Evolutionary conservation across 139 green algal species (phyloP), one percentile per base, ranked within the genome.

Genomic region (Zygnema cylindricum): DNA sequence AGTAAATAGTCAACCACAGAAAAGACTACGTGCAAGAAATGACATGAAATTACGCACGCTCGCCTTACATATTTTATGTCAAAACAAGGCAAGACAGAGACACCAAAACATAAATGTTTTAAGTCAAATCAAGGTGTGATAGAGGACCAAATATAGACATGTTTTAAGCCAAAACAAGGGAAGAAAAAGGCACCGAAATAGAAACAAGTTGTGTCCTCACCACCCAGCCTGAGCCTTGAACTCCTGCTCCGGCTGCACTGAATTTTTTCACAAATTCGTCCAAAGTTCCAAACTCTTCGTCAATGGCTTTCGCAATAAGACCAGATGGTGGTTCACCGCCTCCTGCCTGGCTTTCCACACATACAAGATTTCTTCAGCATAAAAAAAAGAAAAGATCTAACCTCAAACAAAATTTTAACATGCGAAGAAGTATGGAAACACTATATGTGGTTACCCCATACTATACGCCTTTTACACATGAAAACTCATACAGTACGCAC

Each of bases 161-260:
- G 32, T 82, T 82, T 82, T 32, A 82, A 82, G 25, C 55, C 30
- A 73, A 35, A 30, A 35, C 30, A 30, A 30, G 57, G 30, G 57
- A n/a, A n/a, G n/a, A n/a, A n/a, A n/a, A n/a, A 30, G n/a, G n/a
- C n/a, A n/a, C n/a, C n/a, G n/a, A n/a, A n/a, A 98, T 1, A 82
- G 16, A 22, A 23, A n/a, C n/a, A n/a, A n/a, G n/a, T n/a, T n/a
- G n/a, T 16, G 39, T 40, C 36, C 69, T 91, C 36, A 91, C 86
- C 86, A 95, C 96, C 97, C 97, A 99, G 76, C 97, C 97, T 43
- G 95, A 98, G 54, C 97, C 96, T 94, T 98, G 95, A 69, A 99
- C 95, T 0, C 89, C 97, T 23, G 94, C 97, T 1, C 96, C 94
- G 35, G 89, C 84, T 0, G 95, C 92, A 69, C 91, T 96, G 89